A percentile compares a stretch with the other conserved stretches of the same genome.
Evolutionary conservation across 176 grass and related monocot genomes (phyloP).

Genomic region (Tillandsia leiboldiana): DNA sequence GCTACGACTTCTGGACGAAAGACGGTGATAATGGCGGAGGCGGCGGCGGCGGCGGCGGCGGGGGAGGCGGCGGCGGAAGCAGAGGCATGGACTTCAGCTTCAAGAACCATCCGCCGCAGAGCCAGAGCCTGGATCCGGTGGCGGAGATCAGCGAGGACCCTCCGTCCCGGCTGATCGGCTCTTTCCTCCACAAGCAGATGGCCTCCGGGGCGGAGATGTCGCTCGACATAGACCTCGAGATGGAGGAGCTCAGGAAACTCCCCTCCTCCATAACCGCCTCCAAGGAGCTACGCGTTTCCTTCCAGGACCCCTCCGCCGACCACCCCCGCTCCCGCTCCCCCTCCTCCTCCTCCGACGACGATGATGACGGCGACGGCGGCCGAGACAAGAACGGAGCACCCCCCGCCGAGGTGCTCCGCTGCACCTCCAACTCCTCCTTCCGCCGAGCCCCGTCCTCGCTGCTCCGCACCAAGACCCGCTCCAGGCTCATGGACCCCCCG

Average conservation of each 20-base stretch:
- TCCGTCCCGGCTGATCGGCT: slow-evolving; percentile 56
- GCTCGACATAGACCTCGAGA: slow-evolving; percentile 56
- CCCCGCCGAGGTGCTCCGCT: slow-evolving; percentile 46
- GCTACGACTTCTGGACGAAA: slow-evolving; percentile 39
- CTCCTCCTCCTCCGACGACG: slow-evolving; percentile 32
- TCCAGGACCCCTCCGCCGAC: slow-evolving; percentile 24
- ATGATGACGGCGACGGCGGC: background rate
- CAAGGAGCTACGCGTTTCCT: slow-evolving; percentile 56
- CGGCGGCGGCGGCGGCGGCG: background rate
- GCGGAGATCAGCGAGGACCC: slow-evolving; percentile 52
- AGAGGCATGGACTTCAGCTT: slow-evolving; percentile 44
- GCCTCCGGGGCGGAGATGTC: slow-evolving; percentile 42
- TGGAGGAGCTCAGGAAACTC: slow-evolving; percentile 44
- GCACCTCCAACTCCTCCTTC: slow-evolving; percentile 51
- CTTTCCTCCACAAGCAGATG: slow-evolving; percentile 60
- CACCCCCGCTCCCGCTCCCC: background rate
- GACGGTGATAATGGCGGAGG: background rate
- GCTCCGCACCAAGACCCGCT: slow-evolving; percentile 53
- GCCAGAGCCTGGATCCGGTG: slow-evolving; percentile 8
- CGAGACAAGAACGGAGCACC: background rate
- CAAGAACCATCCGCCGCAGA: slow-evolving; percentile 26
- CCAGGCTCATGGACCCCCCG: slow-evolving; percentile 60
- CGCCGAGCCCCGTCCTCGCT: slow-evolving; percentile 16
- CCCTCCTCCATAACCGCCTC: slow-evolving; percentile 19
- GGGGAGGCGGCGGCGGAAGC: background rate